Percentiles rank a stretch among this genome's conserved stretches.
These are phyloP conservation scores for Agaricus sinodeliciosus DNA, from an alignment of 768 basidiomycete genomes.

Conservation along the genomic window DNA sequence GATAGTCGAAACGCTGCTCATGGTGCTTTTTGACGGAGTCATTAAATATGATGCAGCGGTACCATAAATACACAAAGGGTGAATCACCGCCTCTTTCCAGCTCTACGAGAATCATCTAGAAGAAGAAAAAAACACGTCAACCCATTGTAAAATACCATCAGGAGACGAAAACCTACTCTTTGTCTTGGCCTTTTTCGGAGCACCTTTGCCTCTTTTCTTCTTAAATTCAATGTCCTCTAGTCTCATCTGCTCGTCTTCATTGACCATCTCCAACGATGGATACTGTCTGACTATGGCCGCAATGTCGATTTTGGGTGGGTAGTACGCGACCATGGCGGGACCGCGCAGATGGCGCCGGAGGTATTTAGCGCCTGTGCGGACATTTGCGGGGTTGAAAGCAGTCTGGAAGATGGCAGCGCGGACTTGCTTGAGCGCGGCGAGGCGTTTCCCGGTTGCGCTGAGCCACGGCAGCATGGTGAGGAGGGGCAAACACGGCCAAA, in stretches of 20 bases:
- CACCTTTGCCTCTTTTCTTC: conserved; percentile 75
- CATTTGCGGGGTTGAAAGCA: conserved; percentile 74
- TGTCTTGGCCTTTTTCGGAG: conserved; percentile 73
- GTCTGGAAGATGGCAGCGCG: conserved; percentile 81
- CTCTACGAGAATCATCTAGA: conserved; percentile 5
- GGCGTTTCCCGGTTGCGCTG: conserved; percentile 22
- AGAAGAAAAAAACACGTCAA: background rate
- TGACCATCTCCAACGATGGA: conserved; percentile 53
- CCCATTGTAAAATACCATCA: background rate
- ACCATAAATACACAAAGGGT: background rate
- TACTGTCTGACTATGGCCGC: conserved; percentile 41
- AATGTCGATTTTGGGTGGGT: conserved; percentile 58
- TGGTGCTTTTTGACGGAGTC: too few species aligned
- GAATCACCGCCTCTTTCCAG: conserved; percentile 5
- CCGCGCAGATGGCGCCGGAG: conserved; percentile 77
- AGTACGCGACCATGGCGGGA: conserved; percentile 82
- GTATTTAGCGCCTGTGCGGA: conserved; percentile 90
- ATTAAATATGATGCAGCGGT: background rate
- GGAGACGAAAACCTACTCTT: conserved; percentile 36
- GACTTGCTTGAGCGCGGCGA: conserved; percentile 55
- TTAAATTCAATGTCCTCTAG: conserved; percentile 60
- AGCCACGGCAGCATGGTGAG: background rate
- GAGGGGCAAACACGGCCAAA: background rate
- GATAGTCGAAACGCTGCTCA: too few species aligned
- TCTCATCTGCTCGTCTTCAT: conserved; percentile 63